phyloP scores from a whole-genome alignment of 352 stramenopile species.

The Phytophthora podocarpi region DNA sequence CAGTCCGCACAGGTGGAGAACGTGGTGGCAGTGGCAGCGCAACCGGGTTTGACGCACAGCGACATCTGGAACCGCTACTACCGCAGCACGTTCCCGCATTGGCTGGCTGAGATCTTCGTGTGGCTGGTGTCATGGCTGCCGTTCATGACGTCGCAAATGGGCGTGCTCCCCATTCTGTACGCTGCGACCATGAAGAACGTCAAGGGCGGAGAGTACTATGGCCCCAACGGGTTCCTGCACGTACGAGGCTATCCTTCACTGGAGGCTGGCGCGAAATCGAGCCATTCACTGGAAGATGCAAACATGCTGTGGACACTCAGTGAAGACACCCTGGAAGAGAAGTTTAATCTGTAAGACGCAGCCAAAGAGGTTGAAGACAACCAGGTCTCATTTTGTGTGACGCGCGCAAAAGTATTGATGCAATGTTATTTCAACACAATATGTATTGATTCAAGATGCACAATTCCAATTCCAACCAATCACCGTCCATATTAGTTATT shows the following conservation, averaged over 20 bases:
- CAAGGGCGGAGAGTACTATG: conserved; percentile 55
- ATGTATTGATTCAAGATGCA: conserved; percentile 15
- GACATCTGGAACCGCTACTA: conserved; percentile 61
- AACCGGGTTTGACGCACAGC: conserved; percentile 56
- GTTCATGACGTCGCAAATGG: conserved; percentile 52
- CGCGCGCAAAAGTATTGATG: conserved; percentile 25
- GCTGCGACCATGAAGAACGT: conserved; percentile 49
- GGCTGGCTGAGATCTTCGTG: conserved; percentile 40
- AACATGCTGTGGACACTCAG: conserved; percentile 57
- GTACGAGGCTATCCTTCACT: conserved; percentile 49
- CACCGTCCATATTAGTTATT: background rate
- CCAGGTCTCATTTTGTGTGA: background rate
- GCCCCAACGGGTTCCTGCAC: conserved; percentile 48
- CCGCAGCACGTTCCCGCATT: conserved; percentile 35
- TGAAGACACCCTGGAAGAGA: conserved; percentile 43
- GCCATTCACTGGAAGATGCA: conserved; percentile 41
- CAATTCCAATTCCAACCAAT: conserved; percentile 24
- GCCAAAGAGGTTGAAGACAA: background rate
- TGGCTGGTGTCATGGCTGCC: conserved; percentile 48
- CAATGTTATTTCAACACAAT: background rate
- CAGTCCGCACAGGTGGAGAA: conserved; percentile 35
- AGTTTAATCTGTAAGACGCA: conserved; percentile 34
- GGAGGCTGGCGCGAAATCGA: conserved; percentile 42
- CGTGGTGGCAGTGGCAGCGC: conserved; percentile 53
- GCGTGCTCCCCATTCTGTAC: conserved; percentile 58